These are phyloP conservation scores for Cotoneaster glaucophyllus DNA, from an alignment of 306 rosid genomes.

Conservation along the genomic window DNA sequence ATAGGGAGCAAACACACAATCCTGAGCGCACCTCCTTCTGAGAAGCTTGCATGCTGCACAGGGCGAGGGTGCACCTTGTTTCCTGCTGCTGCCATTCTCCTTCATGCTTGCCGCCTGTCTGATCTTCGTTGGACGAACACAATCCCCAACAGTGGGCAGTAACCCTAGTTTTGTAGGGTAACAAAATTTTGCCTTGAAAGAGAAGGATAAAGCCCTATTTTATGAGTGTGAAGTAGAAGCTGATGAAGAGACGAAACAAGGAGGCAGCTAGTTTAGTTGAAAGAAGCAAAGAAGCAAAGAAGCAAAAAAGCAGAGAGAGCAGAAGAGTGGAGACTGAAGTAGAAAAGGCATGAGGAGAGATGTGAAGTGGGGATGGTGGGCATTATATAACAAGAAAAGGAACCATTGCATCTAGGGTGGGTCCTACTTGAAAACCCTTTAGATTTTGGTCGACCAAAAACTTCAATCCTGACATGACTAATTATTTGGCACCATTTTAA, in stretches of 20 bases:
- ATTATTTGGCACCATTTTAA: constrained; percentile 18
- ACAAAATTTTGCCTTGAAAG: not conserved
- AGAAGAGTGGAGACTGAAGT: not conserved
- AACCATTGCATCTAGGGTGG: not conserved
- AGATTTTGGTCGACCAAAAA: constrained; percentile 15
- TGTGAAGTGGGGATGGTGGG: constrained; percentile 4
- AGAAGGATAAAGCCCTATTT: constrained; percentile 3
- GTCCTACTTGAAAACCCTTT: constrained; percentile 12
- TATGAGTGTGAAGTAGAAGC: not conserved
- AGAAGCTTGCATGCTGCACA: constrained; percentile 87
- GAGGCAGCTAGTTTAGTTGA: not conserved
- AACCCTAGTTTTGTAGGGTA: constrained; percentile 5
- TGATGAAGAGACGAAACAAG: not conserved
- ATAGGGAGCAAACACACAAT: constrained; percentile 77
- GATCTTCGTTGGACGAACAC: not conserved
- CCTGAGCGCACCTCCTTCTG: constrained; percentile 61
- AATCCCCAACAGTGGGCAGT: not conserved
- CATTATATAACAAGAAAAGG: not conserved
- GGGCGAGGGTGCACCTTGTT: constrained; percentile 63
- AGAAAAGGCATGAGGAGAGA: constrained; percentile 7
- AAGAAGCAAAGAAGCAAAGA: constrained; percentile 9
- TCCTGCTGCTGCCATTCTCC: constrained; percentile 39
- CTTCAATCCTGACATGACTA: constrained; percentile 15
- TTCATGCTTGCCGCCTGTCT: constrained; percentile 25
- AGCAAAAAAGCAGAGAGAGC: not conserved